Evolutionary conservation across 208 protist species (phyloP), one percentile per base, ranked within the genome.

Genomic region (Lotmaria passim): DNA sequence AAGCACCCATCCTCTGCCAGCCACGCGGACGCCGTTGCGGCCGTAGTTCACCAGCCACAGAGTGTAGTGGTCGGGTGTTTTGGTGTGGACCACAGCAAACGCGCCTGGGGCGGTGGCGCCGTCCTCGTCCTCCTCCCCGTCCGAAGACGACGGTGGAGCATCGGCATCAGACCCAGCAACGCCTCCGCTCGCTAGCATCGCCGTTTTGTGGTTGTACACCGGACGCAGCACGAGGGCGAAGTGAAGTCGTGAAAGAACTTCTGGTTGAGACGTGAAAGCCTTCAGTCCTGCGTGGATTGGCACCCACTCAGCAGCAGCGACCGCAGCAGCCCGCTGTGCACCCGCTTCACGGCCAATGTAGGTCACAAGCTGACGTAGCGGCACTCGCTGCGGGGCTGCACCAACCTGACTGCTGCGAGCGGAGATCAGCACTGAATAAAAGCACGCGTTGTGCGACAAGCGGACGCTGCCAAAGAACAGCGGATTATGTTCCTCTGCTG

Each of bases 21-120:
- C 47, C 26, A 75, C 46, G 19, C 69, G 70, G 2, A 75, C 69
- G 26, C 90, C 90, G 51, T 95, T 93, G n/a, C 81, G 67, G 15
- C 85, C 81, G 66, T 95, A 93, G 70, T 90, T 95, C 23, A 91
- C 60, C 33, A 95, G 48, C 69, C 76, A 86, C 33, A 93, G 48
- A 50, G 65, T 77, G 59, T 79, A 82, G 56, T 71, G 44, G 11
- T 56, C 62, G 5, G 83, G 71, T 0, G 52, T 66, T 46, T 84
- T 85, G 5, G 58, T 72, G 65, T 84, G 82, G 17, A 80, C 11
- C 6, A 66, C 58, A 21, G 46, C 51, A 12, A 33, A 31, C 3
- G 46, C 46, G 24, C 33, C 21, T 10, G 41, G 14, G 12, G 51
- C 11, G 0, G 23, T 38, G 17, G 10, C 23, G 5, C 41, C 28